A percentile compares a stretch with the other conserved stretches of the same genome.
Conservation (phyloP, 768 basidiomycete genomes). For the Flagelloscypha sp. region DNA sequence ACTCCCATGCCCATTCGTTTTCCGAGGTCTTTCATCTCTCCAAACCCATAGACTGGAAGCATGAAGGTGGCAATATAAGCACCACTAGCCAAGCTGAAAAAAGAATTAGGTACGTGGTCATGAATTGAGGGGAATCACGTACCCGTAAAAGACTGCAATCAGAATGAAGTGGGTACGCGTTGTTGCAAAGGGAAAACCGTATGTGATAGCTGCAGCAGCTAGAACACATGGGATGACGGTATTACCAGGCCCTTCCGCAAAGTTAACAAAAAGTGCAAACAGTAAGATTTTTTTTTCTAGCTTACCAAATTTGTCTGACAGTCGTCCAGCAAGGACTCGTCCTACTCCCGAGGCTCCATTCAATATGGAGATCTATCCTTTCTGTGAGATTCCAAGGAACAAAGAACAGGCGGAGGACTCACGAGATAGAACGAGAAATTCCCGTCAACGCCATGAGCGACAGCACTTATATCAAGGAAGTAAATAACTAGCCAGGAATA, state of each 20-base stretch:
- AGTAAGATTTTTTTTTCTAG: neutral
- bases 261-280: slow-evolving; percentile 1
- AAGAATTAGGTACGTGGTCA: too few relatives aligned
- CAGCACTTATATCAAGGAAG: slow-evolving; percentile 49
- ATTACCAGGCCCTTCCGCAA: slow-evolving; percentile 43
- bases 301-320: slow-evolving; percentile 45
- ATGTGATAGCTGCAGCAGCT: slow-evolving; percentile 43
- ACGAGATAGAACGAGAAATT: slow-evolving; percentile 51
- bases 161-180: slow-evolving; percentile 32
- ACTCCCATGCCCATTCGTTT: slow-evolving; percentile 48
- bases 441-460: slow-evolving; percentile 32
- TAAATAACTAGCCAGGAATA: slow-evolving; percentile 31
- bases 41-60: slow-evolving; percentile 43
- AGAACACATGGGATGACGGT: slow-evolving; percentile 46
- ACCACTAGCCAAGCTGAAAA: slow-evolving; percentile 42
- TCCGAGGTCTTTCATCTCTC: slow-evolving; percentile 45
- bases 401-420: too few relatives aligned
- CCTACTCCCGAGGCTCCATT: slow-evolving; percentile 54
- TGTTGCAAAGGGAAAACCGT: slow-evolving; percentile 50
- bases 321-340: slow-evolving; percentile 38
- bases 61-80: slow-evolving; percentile 40
- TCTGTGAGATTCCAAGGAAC: too few relatives aligned
- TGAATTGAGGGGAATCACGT: too few relatives aligned
- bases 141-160: slow-evolving; percentile 52
- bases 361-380: slow-evolving; percentile 48